phyloP scores from a whole-genome alignment of 768 basidiomycete species.

The Leccinum broughii region DNA sequence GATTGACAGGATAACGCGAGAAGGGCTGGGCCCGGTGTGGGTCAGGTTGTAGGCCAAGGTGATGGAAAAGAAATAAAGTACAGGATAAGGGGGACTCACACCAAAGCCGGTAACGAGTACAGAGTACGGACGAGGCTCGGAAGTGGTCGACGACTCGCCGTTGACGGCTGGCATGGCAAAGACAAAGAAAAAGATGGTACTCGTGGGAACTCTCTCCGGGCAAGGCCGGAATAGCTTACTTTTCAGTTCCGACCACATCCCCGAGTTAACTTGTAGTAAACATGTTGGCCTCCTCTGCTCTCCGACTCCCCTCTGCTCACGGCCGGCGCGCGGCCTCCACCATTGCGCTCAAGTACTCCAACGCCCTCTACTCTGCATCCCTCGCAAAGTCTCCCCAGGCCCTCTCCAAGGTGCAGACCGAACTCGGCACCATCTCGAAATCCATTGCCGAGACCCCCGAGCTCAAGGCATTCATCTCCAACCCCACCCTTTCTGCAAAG shows the following conservation, averaged over 20 bases:
- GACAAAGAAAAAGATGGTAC: background rate
- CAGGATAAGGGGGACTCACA: slow-evolving; percentile 40
- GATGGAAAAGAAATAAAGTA: slow-evolving; percentile 25
- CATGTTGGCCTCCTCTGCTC: slow-evolving; percentile 57
- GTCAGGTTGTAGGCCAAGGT: slow-evolving; percentile 19
- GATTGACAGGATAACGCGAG: slow-evolving; percentile 55
- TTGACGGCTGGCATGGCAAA: slow-evolving; percentile 35
- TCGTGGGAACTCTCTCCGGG: slow-evolving; percentile 15
- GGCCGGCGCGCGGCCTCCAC: slow-evolving; percentile 70
- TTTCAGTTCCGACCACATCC: slow-evolving; percentile 6
- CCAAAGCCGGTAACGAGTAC: slow-evolving; percentile 57
- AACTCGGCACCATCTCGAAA: slow-evolving; percentile 70
- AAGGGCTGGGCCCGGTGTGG: slow-evolving; percentile 47
- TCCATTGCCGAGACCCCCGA: slow-evolving; percentile 67
- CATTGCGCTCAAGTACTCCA: slow-evolving; percentile 83
- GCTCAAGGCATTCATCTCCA: slow-evolving; percentile 71
- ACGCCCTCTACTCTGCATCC: slow-evolving; percentile 78
- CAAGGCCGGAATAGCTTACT: slow-evolving; percentile 6
- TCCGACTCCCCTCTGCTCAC: slow-evolving; percentile 48
- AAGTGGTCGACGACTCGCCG: slow-evolving; percentile 12
- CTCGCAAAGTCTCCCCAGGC: slow-evolving; percentile 80
- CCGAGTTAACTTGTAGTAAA: slow-evolving; percentile 21
- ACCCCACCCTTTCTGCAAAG: slow-evolving; percentile 85
- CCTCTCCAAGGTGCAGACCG: slow-evolving; percentile 83
- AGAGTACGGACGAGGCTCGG: slow-evolving; percentile 39